Evolutionary conservation across 805 yeast species (phyloP).

Genomic region (Candida methanosorbosa): DNA sequence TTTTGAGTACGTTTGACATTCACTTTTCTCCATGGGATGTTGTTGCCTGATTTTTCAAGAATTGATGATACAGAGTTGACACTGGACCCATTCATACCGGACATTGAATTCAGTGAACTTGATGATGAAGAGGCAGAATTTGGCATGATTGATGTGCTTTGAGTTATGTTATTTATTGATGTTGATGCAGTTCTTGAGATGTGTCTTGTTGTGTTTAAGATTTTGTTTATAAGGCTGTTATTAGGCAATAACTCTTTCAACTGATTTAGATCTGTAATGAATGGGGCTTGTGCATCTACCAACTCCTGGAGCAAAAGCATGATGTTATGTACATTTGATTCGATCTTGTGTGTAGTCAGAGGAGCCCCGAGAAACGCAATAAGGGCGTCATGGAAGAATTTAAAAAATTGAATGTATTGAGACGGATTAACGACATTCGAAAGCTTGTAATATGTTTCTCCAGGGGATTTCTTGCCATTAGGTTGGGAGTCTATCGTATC

Average conservation of each 20-base stretch:
- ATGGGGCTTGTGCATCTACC: slow-evolving; percentile 72
- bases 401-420: slow-evolving; percentile 32
- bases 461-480: slow-evolving; percentile 1
- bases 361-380: slow-evolving; percentile 38
- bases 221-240: slow-evolving; percentile 43
- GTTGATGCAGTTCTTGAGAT: slow-evolving; percentile 22
- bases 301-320: slow-evolving; percentile 66
- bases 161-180: slow-evolving; percentile 20
- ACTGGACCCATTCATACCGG: slow-evolving; percentile 4
- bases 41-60: slow-evolving; percentile 26
- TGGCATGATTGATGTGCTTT: slow-evolving; percentile 4
- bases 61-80: slow-evolving; percentile 11
- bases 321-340: slow-evolving; percentile 62
- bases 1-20: slow-evolving; percentile 68
- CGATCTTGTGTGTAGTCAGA: slow-evolving; percentile 48
- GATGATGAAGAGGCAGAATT: slow-evolving; percentile 8
- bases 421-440: slow-evolving; percentile 29
- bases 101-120: slow-evolving; percentile 6
- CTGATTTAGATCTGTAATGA: slow-evolving; percentile 60
- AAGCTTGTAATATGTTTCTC: neutral
- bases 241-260: slow-evolving; percentile 64
- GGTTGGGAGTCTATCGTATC: no score
- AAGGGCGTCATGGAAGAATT: slow-evolving; percentile 29
- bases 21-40: slow-evolving; percentile 71
- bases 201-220: slow-evolving; percentile 34